Evolutionary conservation across 306 rosid species (phyloP), one percentile per base, ranked within the genome.

Genomic region (Hippophae gyantsensis): DNA sequence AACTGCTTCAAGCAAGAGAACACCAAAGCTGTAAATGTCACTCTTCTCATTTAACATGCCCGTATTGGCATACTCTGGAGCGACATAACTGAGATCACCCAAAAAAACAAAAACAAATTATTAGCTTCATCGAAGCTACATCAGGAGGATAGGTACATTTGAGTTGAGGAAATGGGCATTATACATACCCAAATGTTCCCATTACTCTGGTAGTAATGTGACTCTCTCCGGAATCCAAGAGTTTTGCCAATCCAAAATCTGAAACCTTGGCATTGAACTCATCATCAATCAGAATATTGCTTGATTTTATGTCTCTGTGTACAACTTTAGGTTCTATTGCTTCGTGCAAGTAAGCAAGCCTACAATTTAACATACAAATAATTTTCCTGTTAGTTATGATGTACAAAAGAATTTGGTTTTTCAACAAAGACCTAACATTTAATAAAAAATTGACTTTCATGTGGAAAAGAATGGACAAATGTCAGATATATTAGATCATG

Each of bases 31-130:
- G 71, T 90, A 90, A 64, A 90, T 81, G 70, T 90, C 97, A 38
- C 97, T 90, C 81, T 85, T 90, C 87, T 90, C 97, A 48, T 90
- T 90, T 66, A 90, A 85, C 82, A 90, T 63, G 70, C 97, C 97
- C 7, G 89, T 82, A 68, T 90, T 90, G n/a, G 97, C 97, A 78
- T 90, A 90, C 69, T 90, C 97, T 0, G 97, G 97, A 32, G 97
- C 97, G 66, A 90, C 97, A 54, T 90, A 90, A 54, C 97, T 90
- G 90, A 49, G 74, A 74, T 65, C 38, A 32, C 38, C 38, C 3
- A 32, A 32, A 32, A 45, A 61, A 72, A 63, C 68, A 14, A 71
- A 13, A 58, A 66, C 58, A 57, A 66, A 60, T 76, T 13, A 38
- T 52, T 38, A 56, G 55, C 43, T 56, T 51, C 27, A 44, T 54